These are phyloP conservation scores for Ophiostoma fasciatum DNA, from an alignment of 2,329 filamentous ascomycete species.

Conservation along the genomic window DNA sequence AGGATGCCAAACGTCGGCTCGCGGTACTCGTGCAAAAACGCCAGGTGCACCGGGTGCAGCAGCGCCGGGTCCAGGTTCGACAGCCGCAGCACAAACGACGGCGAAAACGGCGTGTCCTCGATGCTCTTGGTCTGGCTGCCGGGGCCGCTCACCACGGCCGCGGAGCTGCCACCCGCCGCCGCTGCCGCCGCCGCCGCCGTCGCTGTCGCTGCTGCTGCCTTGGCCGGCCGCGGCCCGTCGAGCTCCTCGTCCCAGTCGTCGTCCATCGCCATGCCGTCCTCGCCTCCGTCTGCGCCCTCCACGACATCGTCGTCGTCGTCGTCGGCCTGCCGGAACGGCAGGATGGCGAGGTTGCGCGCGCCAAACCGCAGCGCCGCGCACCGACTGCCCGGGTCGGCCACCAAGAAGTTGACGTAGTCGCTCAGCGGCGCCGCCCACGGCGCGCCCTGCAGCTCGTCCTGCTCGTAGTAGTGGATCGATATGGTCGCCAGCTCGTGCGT, in stretches of 20 bases:
- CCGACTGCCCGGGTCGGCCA: slow-evolving; percentile 78
- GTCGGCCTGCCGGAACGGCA: slow-evolving; percentile 76
- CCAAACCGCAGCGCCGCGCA: slow-evolving; percentile 94
- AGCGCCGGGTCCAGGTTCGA: slow-evolving; percentile 78
- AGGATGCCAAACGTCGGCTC: slow-evolving; percentile 95
- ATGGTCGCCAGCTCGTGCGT: slow-evolving; percentile 67
- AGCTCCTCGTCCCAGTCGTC: slow-evolving; percentile 79
- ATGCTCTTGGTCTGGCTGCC: slow-evolving; percentile 30
- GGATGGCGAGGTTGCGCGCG: slow-evolving; percentile 71
- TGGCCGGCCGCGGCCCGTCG: slow-evolving; percentile 49
- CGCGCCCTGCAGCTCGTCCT: slow-evolving; percentile 69
- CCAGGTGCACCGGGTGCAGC: slow-evolving; percentile 77
- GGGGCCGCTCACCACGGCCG: slow-evolving; percentile 24
- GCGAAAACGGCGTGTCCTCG: slow-evolving; percentile 62
- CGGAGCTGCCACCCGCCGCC: slow-evolving; percentile 1
- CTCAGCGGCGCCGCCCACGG: slow-evolving; percentile 69
- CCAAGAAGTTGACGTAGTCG: slow-evolving; percentile 66
- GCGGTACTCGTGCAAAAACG: slow-evolving; percentile 91
- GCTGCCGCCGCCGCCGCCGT: slow-evolving; percentile 6
- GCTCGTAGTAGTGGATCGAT: slow-evolving; percentile 96
- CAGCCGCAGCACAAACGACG: slow-evolving; percentile 86
- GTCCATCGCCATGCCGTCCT: slow-evolving; percentile 48
- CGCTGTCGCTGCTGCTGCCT: slow-evolving; percentile 22
- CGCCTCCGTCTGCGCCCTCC: slow-evolving; percentile 39
- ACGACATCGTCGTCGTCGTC: slow-evolving; percentile 64